Conservation (phyloP, 2,329 filamentous ascomycete species). For the Leptoxyphium fumago region DNA sequence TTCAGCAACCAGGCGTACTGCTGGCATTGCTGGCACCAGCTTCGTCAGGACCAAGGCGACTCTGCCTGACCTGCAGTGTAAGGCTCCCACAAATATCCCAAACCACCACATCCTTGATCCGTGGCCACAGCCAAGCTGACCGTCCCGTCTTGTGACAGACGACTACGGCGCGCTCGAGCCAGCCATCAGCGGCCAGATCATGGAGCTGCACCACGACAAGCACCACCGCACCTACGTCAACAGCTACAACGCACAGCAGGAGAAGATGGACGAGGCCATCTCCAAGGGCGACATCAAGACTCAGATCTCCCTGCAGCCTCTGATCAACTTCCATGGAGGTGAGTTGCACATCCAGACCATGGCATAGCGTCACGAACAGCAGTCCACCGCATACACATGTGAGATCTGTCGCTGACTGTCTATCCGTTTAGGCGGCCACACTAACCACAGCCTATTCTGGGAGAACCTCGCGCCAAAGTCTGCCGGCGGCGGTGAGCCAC, state of each 20-base stretch:
- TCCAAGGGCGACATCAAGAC: slow-evolving; percentile 38
- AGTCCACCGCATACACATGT: too few relatives aligned
- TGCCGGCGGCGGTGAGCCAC: slow-evolving; percentile 52
- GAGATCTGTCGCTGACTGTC: background rate
- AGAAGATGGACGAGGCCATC: slow-evolving; percentile 50
- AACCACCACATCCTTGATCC: background rate
- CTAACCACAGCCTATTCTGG: slow-evolving; percentile 57
- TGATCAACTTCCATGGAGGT: slow-evolving; percentile 53
- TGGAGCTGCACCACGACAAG: slow-evolving; percentile 90
- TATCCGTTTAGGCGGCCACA: slow-evolving; percentile 37
- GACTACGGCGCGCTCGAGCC: slow-evolving; percentile 93
- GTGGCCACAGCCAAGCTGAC: background rate
- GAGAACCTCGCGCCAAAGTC: slow-evolving; percentile 53
- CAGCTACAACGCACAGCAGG: slow-evolving; percentile 66
- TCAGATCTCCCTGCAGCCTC: slow-evolving; percentile 40
- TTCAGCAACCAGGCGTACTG: slow-evolving; percentile 44
- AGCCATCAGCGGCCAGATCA: slow-evolving; percentile 73
- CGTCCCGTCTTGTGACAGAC: slow-evolving; percentile 40
- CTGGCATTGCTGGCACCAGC: slow-evolving; percentile 50
- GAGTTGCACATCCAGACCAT: slow-evolving; percentile 2
- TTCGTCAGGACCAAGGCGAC: slow-evolving; percentile 82
- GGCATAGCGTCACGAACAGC: background rate
- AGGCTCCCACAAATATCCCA: slow-evolving; percentile 13
- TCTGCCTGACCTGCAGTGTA: slow-evolving; percentile 75
- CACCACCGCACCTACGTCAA: slow-evolving; percentile 92